phyloP scores from a whole-genome alignment of 345 rosid species.

The Syzygium jambos region DNA sequence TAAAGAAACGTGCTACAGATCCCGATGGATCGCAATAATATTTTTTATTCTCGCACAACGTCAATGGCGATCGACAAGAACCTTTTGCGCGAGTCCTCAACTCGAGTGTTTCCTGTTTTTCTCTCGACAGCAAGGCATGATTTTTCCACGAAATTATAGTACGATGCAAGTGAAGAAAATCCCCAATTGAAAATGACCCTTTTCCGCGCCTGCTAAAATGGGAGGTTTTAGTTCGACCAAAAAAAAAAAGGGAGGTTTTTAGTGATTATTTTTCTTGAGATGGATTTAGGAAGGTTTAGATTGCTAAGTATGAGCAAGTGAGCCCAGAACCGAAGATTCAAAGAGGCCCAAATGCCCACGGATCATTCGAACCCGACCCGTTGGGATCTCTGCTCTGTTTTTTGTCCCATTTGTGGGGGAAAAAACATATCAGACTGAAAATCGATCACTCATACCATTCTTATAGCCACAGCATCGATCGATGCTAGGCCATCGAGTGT shows the following conservation, averaged over 20 bases:
- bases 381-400: not conserved
- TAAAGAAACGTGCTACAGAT: not conserved
- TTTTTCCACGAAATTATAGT: not conserved
- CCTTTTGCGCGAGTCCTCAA: not conserved
- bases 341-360: not conserved
- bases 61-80: not conserved
- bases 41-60: not conserved
- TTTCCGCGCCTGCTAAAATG: not conserved
- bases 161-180: too few relatives aligned
- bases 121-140: too few relatives aligned
- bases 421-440: too few relatives aligned
- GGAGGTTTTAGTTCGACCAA: not conserved
- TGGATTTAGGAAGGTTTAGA: not conserved
- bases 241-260: too few relatives aligned
- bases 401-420: too few relatives aligned
- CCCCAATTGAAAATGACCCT: not conserved
- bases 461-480: too few relatives aligned
- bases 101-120: too few relatives aligned
- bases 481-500: too few relatives aligned
- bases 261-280: too few relatives aligned
- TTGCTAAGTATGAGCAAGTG: not conserved
- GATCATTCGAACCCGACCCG: too few relatives aligned
- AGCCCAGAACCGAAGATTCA: not conserved
- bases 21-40: not conserved
- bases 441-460: too few relatives aligned